Conservation (phyloP, 495 filamentous ascomycete species). For the Penicillium ucsense region DNA sequence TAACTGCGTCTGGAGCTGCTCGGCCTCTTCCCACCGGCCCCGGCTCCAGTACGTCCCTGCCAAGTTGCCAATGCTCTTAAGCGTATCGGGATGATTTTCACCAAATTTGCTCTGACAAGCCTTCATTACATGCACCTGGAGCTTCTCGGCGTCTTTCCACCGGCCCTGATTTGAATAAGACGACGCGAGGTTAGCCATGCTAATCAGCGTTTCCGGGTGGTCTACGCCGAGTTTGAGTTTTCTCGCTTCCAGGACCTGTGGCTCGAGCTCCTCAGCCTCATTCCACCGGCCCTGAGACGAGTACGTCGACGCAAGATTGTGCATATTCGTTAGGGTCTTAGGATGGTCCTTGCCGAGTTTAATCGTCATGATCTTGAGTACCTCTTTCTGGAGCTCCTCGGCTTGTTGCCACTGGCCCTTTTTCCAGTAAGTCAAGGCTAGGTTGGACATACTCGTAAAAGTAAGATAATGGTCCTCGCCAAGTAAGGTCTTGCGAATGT, state of each 20-base stretch:
- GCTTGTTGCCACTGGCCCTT: neutral
- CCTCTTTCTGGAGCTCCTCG: neutral
- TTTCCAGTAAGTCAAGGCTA: neutral
- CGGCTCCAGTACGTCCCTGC: neutral
- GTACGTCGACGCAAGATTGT: neutral
- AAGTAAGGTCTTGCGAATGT: neutral
- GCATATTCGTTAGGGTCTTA: neutral
- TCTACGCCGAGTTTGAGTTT: neutral
- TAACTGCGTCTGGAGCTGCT: neutral
- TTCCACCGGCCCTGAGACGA: neutral
- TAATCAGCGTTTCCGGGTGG: neutral
- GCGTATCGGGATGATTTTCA: neutral
- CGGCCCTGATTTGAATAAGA: neutral
- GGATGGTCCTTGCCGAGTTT: neutral
- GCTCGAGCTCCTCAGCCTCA: neutral
- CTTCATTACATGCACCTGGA: neutral
- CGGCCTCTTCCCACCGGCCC: neutral
- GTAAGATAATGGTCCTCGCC: neutral
- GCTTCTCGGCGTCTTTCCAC: neutral
- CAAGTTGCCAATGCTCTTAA: neutral
- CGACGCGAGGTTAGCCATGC: neutral
- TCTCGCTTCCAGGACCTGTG: neutral
- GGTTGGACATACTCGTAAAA: neutral
- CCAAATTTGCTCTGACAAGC: neutral
- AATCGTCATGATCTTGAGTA: neutral